A percentile compares a stretch with the other conserved stretches of the same genome.
Conservation (phyloP, 2,329 filamentous ascomycete species). For the Akanthomyces uredinophilus region DNA sequence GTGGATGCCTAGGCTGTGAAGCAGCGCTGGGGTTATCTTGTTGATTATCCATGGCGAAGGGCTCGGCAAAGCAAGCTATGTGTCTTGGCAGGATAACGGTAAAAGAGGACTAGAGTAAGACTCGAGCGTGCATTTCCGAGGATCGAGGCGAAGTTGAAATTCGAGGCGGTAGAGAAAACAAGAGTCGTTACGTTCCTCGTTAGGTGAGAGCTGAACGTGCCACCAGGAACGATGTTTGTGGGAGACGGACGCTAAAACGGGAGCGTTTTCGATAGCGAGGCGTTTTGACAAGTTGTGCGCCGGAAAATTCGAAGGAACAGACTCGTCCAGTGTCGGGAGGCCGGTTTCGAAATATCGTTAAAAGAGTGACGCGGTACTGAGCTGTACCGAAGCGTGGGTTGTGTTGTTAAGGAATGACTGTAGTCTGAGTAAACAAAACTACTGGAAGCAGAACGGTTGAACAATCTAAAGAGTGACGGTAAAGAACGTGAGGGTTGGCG, state of each 20-base stretch:
- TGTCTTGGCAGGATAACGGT: background rate
- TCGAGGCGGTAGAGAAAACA: background rate
- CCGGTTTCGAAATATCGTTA: background rate
- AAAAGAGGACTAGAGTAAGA: background rate
- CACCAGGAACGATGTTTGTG: constrained; percentile 11
- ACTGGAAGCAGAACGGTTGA: background rate
- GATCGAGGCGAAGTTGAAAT: background rate
- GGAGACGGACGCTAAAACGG: background rate
- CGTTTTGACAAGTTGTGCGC: background rate
- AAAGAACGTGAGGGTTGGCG: constrained; percentile 1
- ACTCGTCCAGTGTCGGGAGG: constrained; percentile 1
- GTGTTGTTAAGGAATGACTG: constrained; percentile 13
- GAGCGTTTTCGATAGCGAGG: background rate
- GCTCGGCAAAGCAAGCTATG: background rate
- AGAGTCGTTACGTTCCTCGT: constrained; percentile 13
- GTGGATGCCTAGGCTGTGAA: constrained; percentile 10
- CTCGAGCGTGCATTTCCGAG: constrained; percentile 5
- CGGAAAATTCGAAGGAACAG: background rate
- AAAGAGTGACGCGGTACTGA: constrained; percentile 11
- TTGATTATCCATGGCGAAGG: constrained; percentile 10
- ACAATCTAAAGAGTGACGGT: constrained; percentile 13
- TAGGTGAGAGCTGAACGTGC: background rate
- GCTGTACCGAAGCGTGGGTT: background rate
- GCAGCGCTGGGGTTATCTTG: background rate
- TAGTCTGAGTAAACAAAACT: constrained; percentile 9